Conservation (phyloP, 257 asterid genomes). For the Cordia subcordata region DNA sequence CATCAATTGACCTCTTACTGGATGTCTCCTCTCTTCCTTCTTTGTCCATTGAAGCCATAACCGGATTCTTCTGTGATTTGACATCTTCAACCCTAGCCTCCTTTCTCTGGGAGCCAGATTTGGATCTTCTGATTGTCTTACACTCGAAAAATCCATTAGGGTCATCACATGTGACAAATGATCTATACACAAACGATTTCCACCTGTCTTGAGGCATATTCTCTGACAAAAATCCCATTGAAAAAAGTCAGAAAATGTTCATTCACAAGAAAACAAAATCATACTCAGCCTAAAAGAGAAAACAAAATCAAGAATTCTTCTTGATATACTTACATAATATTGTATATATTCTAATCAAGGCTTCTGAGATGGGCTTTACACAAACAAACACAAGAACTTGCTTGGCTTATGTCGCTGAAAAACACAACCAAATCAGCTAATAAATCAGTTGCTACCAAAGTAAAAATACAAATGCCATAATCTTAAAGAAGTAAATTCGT, state of each 20-base stretch:
- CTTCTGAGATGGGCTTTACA: slow-evolving; percentile 9
- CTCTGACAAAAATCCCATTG: slow-evolving; percentile 21
- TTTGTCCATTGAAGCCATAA: slow-evolving; percentile 17
- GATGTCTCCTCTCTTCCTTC: slow-evolving; percentile 20
- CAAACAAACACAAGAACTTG: slow-evolving; percentile 14
- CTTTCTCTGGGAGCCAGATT: slow-evolving; percentile 26
- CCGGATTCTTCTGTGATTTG: slow-evolving; percentile 16
- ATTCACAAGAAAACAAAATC: slow-evolving; percentile 15
- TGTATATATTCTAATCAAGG: slow-evolving; percentile 16
- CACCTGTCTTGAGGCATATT: slow-evolving; percentile 61
- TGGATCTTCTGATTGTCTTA: slow-evolving; percentile 46
- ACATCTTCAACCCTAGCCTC: slow-evolving; percentile 15
- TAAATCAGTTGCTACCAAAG: slow-evolving; percentile 35
- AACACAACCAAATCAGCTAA: slow-evolving; percentile 11
- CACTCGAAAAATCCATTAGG: slow-evolving; percentile 68
- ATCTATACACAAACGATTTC: slow-evolving; percentile 58
- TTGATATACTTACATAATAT: slow-evolving; percentile 21
- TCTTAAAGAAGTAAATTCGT: not conserved
- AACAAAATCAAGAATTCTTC: not conserved
- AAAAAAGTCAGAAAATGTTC: slow-evolving; percentile 27
- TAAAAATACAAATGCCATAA: slow-evolving; percentile 10
- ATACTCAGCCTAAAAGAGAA: too few species aligned
- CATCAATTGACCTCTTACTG: slow-evolving; percentile 20
- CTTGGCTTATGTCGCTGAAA: slow-evolving; percentile 18
- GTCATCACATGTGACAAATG: slow-evolving; percentile 67